phyloP scores from a whole-genome alignment of 2,329 filamentous ascomycete species.

The Dryadomyces quercus-mongolicae region DNA sequence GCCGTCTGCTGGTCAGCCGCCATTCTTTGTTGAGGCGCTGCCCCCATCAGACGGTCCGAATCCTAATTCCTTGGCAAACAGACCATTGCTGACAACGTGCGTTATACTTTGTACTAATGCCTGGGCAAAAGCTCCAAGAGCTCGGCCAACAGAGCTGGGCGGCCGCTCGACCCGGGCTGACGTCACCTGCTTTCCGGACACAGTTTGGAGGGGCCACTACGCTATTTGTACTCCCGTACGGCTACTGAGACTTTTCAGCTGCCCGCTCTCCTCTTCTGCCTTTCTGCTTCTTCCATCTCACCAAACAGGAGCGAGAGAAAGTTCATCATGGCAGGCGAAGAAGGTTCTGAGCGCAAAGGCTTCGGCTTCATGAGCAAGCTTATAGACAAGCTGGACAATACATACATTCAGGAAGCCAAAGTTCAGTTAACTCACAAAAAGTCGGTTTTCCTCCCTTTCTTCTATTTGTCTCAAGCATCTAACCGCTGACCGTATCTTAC shows the following conservation, averaged over 20 bases:
- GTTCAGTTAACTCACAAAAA: slow-evolving; percentile 46
- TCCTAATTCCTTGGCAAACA: too few relatives aligned
- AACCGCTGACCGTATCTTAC: too few relatives aligned
- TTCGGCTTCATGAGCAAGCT: neutral
- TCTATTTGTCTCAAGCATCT: neutral
- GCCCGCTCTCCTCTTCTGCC: neutral
- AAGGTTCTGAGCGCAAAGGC: neutral
- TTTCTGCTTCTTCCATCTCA: neutral
- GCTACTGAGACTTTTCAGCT: neutral
- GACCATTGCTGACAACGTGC: too few relatives aligned
- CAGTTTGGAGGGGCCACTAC: neutral
- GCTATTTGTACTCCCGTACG: neutral
- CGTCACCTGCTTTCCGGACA: neutral
- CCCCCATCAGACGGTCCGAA: too few relatives aligned
- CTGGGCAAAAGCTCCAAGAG: too few relatives aligned
- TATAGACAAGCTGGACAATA: slow-evolving; percentile 24
- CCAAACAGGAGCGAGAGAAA: neutral
- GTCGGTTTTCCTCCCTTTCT: slow-evolving; percentile 21
- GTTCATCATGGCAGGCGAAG: neutral
- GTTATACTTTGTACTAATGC: too few relatives aligned
- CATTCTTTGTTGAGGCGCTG: too few relatives aligned
- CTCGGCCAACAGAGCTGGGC: neutral
- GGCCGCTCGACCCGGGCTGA: neutral
- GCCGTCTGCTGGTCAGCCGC: too few relatives aligned
- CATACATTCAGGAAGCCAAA: slow-evolving; percentile 45